Evolutionary conservation across 2,329 filamentous ascomycete species (phyloP).

Genomic region (Nannizziopsis arthrosporioides): DNA sequence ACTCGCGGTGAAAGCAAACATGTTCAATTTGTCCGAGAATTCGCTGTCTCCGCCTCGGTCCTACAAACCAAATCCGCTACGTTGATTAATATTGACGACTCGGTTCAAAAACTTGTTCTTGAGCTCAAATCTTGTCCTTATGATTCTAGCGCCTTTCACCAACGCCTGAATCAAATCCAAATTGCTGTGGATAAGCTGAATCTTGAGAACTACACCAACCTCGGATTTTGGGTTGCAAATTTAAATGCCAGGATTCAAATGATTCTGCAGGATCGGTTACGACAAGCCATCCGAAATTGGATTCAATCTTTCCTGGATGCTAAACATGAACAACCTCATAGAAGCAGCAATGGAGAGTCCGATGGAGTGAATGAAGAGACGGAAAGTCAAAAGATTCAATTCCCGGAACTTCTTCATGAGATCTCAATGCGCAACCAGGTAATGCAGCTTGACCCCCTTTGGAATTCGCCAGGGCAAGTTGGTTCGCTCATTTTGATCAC

Average conservation of each 20-base stretch:
- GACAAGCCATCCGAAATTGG: slow-evolving; percentile 74
- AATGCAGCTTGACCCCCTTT: slow-evolving; percentile 93
- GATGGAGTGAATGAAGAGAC: slow-evolving; percentile 23
- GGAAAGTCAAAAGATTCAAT: slow-evolving; percentile 24
- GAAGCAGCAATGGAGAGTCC: slow-evolving; percentile 8
- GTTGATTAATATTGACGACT: slow-evolving; percentile 67
- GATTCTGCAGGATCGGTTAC: slow-evolving; percentile 69
- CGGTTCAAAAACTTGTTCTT: slow-evolving; percentile 64
- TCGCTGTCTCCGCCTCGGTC: slow-evolving; percentile 73
- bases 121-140: slow-evolving; percentile 81
- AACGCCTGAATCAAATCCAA: slow-evolving; percentile 74
- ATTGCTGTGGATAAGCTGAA: slow-evolving; percentile 92
- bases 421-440: slow-evolving; percentile 97
- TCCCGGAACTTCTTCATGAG: slow-evolving; percentile 60
- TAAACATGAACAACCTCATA: slow-evolving; percentile 24
- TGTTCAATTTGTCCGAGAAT: slow-evolving; percentile 90
- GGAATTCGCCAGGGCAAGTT: slow-evolving; percentile 81
- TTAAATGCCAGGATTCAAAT: slow-evolving; percentile 78
- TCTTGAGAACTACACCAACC: slow-evolving; percentile 87
- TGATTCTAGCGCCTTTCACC: slow-evolving; percentile 64
- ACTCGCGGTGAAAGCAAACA: slow-evolving; percentile 74
- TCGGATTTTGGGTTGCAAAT: slow-evolving; percentile 76
- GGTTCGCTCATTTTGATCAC: slow-evolving; percentile 82
- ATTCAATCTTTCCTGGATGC: slow-evolving; percentile 66
- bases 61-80: slow-evolving; percentile 79